Evolutionary conservation across 2,329 filamentous ascomycete genomes (phyloP), one percentile per base, ranked within the genome.

Genomic region (Fusarium hainanense): DNA sequence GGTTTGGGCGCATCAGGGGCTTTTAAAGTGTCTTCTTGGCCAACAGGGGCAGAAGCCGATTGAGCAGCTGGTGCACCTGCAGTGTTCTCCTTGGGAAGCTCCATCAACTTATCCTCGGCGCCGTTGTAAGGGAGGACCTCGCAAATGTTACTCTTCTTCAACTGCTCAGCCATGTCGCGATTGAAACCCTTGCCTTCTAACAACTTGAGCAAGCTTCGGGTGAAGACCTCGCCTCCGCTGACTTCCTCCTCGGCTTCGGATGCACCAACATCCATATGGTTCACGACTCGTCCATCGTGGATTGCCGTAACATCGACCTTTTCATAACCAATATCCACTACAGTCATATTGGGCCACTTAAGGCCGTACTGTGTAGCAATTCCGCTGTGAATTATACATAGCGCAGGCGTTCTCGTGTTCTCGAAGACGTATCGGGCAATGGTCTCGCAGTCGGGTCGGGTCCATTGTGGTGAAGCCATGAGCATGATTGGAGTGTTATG

Each of bases 391-490:
- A 99, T 91, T 68, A 98, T 86, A 74, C 92, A 94, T 54, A 99
- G 92, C 0, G 93, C 94, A 0, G 96, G 96, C 0, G 93, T 96
- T 82, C 95, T 96, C 77, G 97, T 97, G 81, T 96, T 97, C 81
- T 99, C 96, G 76, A 99, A 99, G 70, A 98, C 89, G 83, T 97
- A 99, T 68, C 96, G 93, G 16, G 94, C 92, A 71, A 99, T 90
- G 41, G 88, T 88, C 81, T 98, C 95, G 77, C 91, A 91, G 79
- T 98, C 94, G 67, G 92, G 90, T 11, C 92, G 89, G 6, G 93
- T 94, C 95, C 96, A 99, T 72, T 90, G 91, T 6, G 96, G 94
- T 73, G 97, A 93, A 10, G 92, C 88, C 80, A 98, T 92, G 68
- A 99, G 88, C 79, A 98, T 87, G 70, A 99, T 93, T 3, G 96